These are phyloP conservation scores for Auriscalpium vulgare DNA, from an alignment of 768 basidiomycete genomes.

Conservation along the genomic window DNA sequence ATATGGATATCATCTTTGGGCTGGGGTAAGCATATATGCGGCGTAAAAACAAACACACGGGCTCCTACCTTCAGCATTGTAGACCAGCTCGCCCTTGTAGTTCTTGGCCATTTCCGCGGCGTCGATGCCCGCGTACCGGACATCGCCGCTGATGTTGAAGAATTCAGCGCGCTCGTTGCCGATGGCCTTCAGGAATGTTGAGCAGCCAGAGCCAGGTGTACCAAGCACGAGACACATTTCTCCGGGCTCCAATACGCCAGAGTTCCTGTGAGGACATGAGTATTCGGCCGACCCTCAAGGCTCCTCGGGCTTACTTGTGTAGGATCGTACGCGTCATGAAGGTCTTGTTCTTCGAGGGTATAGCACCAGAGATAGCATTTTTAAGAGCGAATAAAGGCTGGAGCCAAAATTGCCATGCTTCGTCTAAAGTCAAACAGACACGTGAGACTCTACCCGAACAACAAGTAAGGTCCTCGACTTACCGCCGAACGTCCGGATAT, in stretches of 20 bases:
- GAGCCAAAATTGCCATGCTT: slow-evolving; percentile 16
- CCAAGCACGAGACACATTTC: slow-evolving; percentile 24
- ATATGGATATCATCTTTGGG: slow-evolving; percentile 72
- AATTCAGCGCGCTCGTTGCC: slow-evolving; percentile 69
- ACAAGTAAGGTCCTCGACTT: slow-evolving; percentile 12
- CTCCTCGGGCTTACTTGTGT: slow-evolving; percentile 5
- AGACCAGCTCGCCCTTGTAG: slow-evolving; percentile 77
- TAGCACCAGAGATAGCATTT: not conserved
- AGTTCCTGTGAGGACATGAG: slow-evolving; percentile 50
- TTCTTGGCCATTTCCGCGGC: slow-evolving; percentile 69
- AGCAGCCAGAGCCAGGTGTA: slow-evolving; percentile 57
- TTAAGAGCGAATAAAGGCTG: slow-evolving; percentile 4
- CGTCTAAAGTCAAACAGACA: slow-evolving; percentile 1
- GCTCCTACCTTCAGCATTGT: slow-evolving; percentile 61
- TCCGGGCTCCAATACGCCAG: slow-evolving; percentile 24
- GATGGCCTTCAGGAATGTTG: slow-evolving; percentile 79
- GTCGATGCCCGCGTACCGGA: slow-evolving; percentile 76
- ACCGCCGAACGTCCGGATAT: slow-evolving; percentile 57
- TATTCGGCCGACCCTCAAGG: slow-evolving; percentile 39
- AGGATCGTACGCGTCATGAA: slow-evolving; percentile 7
- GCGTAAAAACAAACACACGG: not conserved
- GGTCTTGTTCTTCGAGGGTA: slow-evolving; percentile 3
- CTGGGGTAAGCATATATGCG: slow-evolving; percentile 9
- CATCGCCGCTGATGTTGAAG: slow-evolving; percentile 56
- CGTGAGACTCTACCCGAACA: not conserved